Percentiles rank a stretch among this genome's conserved stretches.
Evolutionary conservation across 2,329 filamentous ascomycete genomes (phyloP).

Genomic region (Penicillium griseofulvum): DNA sequence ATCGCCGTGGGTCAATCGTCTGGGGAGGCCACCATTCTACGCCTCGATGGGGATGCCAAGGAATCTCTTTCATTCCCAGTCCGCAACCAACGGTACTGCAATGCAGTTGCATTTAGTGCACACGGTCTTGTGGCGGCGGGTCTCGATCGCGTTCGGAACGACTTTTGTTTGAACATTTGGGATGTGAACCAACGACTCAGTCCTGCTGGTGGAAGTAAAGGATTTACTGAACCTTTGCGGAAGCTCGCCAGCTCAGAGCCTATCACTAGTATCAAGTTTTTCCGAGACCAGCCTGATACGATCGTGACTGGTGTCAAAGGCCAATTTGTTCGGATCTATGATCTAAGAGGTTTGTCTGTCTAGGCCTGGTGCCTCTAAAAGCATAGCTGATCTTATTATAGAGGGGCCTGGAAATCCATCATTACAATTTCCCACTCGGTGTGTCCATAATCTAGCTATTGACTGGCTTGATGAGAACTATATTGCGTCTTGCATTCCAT

Average conservation of each 20-base stretch:
- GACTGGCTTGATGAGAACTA: conserved; percentile 65
- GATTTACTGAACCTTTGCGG: conserved; percentile 51
- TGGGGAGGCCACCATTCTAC: conserved; percentile 60
- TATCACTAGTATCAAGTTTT: conserved; percentile 65
- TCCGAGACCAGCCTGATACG: conserved; percentile 58
- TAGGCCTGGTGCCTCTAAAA: neutral
- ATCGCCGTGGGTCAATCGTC: conserved; percentile 61
- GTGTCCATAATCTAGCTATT: conserved; percentile 63
- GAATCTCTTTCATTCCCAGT: conserved; percentile 54
- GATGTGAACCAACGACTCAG: conserved; percentile 54
- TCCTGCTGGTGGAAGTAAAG: conserved; percentile 32
- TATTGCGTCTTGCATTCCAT: conserved; percentile 57
- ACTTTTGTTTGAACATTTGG: conserved; percentile 64
- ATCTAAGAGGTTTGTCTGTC: conserved; percentile 54
- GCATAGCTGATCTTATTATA: conserved; percentile 12
- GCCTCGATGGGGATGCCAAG: conserved; percentile 52
- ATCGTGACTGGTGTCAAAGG: conserved; percentile 61
- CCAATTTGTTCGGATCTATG: conserved; percentile 61
- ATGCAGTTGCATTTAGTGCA: conserved; percentile 61
- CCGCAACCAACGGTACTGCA: conserved; percentile 62
- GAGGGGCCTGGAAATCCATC: conserved; percentile 41
- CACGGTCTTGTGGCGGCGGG: conserved; percentile 59
- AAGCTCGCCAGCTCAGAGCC: conserved; percentile 61
- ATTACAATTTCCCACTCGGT: conserved; percentile 55
- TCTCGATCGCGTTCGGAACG: conserved; percentile 61